These are phyloP conservation scores for Mallotus nudiflorus DNA, from an alignment of 345 rosid genomes.

Conservation along the genomic window DNA sequence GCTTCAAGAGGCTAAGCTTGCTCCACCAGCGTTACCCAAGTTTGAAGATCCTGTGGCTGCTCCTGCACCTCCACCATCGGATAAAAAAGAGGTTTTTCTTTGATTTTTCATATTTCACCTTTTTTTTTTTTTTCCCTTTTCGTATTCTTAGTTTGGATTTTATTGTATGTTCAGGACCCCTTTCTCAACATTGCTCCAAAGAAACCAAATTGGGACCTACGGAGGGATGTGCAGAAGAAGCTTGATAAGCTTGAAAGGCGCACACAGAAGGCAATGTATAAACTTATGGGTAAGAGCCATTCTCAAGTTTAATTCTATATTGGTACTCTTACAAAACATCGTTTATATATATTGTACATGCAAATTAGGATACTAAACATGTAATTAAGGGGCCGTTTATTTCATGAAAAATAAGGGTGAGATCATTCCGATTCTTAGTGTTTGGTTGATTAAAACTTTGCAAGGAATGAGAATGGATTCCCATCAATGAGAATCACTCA, in stretches of 20 bases:
- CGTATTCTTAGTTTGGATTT: not conserved
- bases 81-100: slow-evolving; percentile 60
- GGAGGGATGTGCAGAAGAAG: slow-evolving; percentile 94
- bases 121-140: not conserved
- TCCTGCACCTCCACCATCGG: slow-evolving; percentile 54
- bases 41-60: slow-evolving; percentile 80
- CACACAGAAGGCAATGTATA: slow-evolving; percentile 74
- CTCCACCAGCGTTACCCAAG: slow-evolving; percentile 83
- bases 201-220: slow-evolving; percentile 96
- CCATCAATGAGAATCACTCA: no score
- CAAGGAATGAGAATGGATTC: no score
- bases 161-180: slow-evolving; percentile 59
- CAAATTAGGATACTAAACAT: no score
- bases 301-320: not conserved
- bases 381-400: no score
- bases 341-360: not conserved
- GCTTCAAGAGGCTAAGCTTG: slow-evolving; percentile 85
- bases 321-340: not conserved
- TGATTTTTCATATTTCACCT: not conserved
- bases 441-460: no score
- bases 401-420: no score
- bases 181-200: slow-evolving; percentile 95
- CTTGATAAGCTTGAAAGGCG: slow-evolving; percentile 91
- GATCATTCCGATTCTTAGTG: no score
- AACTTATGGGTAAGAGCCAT: slow-evolving; percentile 76